Conservation (phyloP, 768 basidiomycete genomes). For the Leccinum barrowsii region DNA sequence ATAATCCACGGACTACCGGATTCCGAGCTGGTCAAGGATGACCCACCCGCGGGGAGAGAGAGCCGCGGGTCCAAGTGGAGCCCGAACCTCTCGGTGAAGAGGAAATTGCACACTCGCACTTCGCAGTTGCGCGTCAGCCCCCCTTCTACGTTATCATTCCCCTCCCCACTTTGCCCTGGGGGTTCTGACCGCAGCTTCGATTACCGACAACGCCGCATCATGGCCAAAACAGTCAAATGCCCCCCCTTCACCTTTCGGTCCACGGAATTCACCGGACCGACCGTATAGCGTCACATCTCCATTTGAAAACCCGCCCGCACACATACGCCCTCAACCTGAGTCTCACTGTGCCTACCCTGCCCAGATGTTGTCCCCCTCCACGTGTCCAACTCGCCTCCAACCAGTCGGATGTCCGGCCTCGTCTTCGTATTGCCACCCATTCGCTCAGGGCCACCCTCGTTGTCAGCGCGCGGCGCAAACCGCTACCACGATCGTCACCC, state of each 20-base stretch:
- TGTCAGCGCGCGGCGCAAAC: conserved; percentile 20
- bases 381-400: conserved; percentile 7
- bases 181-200: background rate
- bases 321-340: conserved; percentile 21
- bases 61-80: background rate
- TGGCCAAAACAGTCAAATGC: background rate
- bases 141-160: background rate
- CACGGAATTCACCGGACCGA: background rate
- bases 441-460: conserved; percentile 18
- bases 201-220: background rate
- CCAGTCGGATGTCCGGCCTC: conserved; percentile 3
- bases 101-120: background rate
- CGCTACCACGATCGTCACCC: conserved; percentile 4
- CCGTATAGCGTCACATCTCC: background rate
- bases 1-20: background rate
- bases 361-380: background rate
- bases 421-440: conserved; percentile 2
- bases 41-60: background rate
- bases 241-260: background rate
- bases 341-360: background rate
- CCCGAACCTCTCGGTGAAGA: background rate
- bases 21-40: background rate
- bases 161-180: background rate
- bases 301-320: conserved; percentile 11
- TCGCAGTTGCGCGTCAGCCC: background rate